phyloP scores from a whole-genome alignment of 179 eudicot species.

The Patellifolia procumbens region DNA sequence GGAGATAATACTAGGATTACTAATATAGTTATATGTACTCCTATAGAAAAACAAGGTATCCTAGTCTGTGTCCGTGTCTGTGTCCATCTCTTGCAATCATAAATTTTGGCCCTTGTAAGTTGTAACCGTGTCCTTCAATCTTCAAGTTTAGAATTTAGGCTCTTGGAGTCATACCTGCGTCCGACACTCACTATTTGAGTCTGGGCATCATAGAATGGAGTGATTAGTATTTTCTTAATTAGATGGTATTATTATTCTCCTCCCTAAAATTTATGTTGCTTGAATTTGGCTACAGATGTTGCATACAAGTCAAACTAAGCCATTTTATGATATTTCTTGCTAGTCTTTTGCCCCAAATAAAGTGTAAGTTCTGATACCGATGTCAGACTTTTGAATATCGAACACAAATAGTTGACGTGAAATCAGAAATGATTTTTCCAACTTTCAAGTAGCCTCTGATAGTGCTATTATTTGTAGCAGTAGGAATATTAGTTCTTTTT shows the following conservation, averaged over 20 bases:
- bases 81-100: no score
- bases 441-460: no score
- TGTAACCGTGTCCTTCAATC: no score
- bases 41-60: no score
- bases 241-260: neutral
- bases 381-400: neutral
- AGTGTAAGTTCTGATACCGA: neutral
- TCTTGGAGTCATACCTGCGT: no score
- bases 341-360: neutral
- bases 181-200: no score
- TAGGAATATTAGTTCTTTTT: neutral
- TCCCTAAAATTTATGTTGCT: neutral
- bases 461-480: neutral
- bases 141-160: no score
- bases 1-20: no score
- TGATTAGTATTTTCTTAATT: neutral
- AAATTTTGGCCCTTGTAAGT: no score
- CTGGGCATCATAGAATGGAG: no score
- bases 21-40: no score
- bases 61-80: no score
- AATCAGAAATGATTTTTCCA: neutral
- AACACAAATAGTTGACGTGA: neutral
- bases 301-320: neutral
- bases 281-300: conserved; percentile 6
- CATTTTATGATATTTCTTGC: neutral